Base-by-base conservation (phyloP, 2,329 filamentous ascomycete species). In the Pyrenophora tritici-repentis region DNA sequence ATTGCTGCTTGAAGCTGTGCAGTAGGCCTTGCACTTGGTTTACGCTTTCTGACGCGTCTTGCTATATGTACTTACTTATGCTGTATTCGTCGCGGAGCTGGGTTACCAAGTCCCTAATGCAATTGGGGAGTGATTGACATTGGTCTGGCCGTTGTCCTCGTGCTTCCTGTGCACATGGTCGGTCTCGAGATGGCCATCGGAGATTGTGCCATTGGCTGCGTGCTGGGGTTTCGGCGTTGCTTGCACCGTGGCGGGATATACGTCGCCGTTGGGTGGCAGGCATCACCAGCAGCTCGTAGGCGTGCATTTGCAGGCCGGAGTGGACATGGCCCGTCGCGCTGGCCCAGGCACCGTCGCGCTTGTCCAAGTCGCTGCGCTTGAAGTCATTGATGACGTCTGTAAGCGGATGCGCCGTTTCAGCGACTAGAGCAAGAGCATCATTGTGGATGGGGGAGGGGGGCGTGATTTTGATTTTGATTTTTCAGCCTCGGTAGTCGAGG, bases 11-110 rank as follows among this genome's bases (percentile, higher is more conserved):
- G 73, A 50, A 44, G 14, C 12, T 18, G 24, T 38, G 77, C 73
- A 24, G 82, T 79, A 50, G 78, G 73, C 36, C 73, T 75, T 36
- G 75, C 65, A 29, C 80, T 81, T 48, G 80, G 80, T 66, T 79
- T 81, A 24, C 81, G 82, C 34, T 75, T 77, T 40, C 44, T 45
- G 50, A 64, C 61, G 45, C 62, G 18, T 20, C 18, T 20, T 20
- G 18, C 18, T 20, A 5, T 20, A 20, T n/a, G n/a, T n/a, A n/a
- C n/a, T n/a, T n/a, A n/a, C n/a, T n/a, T n/a, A n/a, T 20, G 53
- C n/a, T 63, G 64, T 4, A 67, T 55, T 67, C 61, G 13, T 63
- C 58, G 16, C 62, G 55, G 17, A 66, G 47, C 14, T 55, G 61
- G 24, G 46, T 36, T 1, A 65, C 41, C 9, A 65, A 48, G 37